Base-by-base conservation (phyloP, 768 basidiomycete species). In the Heimioporus sp. region DNA sequence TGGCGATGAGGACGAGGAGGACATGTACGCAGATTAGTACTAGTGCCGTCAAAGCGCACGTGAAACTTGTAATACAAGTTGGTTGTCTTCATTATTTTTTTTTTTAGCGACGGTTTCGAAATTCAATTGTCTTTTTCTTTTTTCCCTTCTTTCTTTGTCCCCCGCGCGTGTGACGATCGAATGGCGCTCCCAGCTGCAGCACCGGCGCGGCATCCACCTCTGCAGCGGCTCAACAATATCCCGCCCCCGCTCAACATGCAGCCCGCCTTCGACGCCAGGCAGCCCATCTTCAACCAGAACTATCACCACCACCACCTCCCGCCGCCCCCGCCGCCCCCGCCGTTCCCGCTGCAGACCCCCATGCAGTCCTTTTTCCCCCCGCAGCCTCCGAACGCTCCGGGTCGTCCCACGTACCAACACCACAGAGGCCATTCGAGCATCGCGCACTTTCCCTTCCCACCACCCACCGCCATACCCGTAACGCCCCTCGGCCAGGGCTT, bases 351-450 rank as follows among this genome's bases (percentile, higher is more conserved):
- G 46, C 87, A 86, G 64, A 88, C 86, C 5, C 88, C 87, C 41
- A 82, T 90, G 75, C 88, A 90, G 63, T 65, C 80, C 20, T 86
- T 83, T 69, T 87, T 87, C 54, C 71, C 73, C 32, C 73, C 70
- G 1, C 76, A 73, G 34, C 77, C 76, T 6, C 78, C 79, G 21
- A 72, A 69, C 24, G 74, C 76, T 1, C 83, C 83, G 2, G 73
- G 67, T 42, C 80, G 81, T 37, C 83, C 83, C 0, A 62, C 70
- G 3, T 72, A 70, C 56, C 62, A 66, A 52, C 84, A 86, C 52
- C 79, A 83, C 54, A 76, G 74, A 39, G 77, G 76, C 28, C 72
- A 69, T 43, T 75, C 84, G 17, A 89, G 85, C 65, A 72, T 89
- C 8, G 80, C 80, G 15, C 85, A 85, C 53, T 72, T 87, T 31